Evolutionary conservation across 306 rosid genomes (phyloP), one percentile per base, ranked within the genome.

Genomic region (Prunus armeniaca): DNA sequence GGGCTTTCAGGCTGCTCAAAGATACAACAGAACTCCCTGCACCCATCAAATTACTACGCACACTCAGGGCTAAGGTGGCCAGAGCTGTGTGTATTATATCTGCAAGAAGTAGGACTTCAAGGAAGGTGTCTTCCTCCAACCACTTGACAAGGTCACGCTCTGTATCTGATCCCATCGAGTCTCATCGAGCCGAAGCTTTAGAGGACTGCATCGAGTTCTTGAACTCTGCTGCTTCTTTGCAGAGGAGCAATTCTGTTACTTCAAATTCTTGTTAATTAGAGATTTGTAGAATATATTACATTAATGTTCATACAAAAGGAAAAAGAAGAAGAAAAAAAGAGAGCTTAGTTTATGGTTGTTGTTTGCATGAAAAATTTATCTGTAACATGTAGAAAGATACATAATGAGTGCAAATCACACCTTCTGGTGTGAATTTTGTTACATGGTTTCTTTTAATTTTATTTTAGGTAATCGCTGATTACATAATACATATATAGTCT

Each of bases 191-290:
- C 60, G 92, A 91, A 64, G 98, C 94, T 6, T 82, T 93, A 9
- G 91, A 85, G 84, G 98, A 91, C 74, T 93, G 98, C 85, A 93
- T 91, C 65, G 81, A 88, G 84, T 93, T 93, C 86, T 85, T 93
- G 60, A 93, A 91, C 66, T 93, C 96, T 81, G 88, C 98, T 67
- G 88, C 98, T 58, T 84, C 94, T 66, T 79, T 93, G 81, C 90
- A 88, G 66, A 78, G 90, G 71, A 81, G 87, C 11, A 89, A 85
- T 70, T 90, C 88, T 57, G 86, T 70, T 73, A 64, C 76, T 73
- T 80, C 84, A 67, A 79, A 62, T 79, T 74, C 52, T 71, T 54
- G 63, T 74, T 72, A 17, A 28, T 38, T 46, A 46, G 47, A 67
- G 22, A 15, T 50, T 14, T 79, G 68, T 22, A 17, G 41, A 58